Conservation (phyloP, 768 basidiomycete species). For the Suillus weaverae region DNA sequence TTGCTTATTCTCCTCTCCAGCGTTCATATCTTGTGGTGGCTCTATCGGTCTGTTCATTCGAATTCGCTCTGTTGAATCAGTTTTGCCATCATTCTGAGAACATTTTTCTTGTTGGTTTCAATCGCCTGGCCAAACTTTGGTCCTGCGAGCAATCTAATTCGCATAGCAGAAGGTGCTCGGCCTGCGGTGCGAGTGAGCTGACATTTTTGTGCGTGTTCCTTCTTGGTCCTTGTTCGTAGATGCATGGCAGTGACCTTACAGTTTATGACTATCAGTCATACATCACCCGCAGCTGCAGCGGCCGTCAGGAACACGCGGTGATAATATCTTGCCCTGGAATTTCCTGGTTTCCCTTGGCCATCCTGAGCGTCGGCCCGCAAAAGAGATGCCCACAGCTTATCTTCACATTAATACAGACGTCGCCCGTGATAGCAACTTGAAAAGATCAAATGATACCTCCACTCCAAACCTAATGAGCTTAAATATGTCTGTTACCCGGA, state of each 20-base stretch:
- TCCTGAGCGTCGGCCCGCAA: neutral
- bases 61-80: conserved; percentile 6
- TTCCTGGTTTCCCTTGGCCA: neutral
- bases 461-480: conserved; percentile 12
- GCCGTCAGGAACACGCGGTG: neutral
- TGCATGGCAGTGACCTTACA: neutral
- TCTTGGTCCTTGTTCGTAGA: neutral
- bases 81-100: conserved; percentile 12
- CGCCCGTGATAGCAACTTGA: conserved; percentile 33
- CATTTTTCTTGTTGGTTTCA: conserved; percentile 3
- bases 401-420: conserved; percentile 52
- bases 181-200: neutral
- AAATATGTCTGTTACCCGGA: conserved; percentile 26
- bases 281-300: neutral
- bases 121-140: neutral
- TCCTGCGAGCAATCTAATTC: neutral
- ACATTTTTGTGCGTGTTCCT: neutral
- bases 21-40: conserved; percentile 4
- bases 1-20: conserved; percentile 3
- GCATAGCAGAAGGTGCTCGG: neutral
- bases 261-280: neutral
- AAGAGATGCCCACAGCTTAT: conserved; percentile 42
- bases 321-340: neutral
- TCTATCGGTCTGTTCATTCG: conserved; percentile 4
- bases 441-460: conserved; percentile 30